phyloP scores from a whole-genome alignment of 2,329 filamentous ascomycete genomes.

The Aspergillus pseudoviridinutans region DNA sequence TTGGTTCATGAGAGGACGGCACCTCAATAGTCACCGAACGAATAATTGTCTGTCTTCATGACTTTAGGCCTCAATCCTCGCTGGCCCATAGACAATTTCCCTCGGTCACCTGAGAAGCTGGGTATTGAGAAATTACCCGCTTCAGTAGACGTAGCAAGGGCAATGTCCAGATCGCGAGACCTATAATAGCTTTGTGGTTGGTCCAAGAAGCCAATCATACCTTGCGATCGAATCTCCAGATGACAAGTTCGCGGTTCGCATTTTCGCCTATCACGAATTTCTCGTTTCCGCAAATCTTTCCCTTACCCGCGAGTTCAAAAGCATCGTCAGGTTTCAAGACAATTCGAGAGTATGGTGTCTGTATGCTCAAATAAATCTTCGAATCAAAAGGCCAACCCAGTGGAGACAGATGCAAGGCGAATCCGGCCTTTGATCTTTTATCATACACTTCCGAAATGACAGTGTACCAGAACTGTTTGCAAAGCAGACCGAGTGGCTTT shows the following conservation, averaged over 20 bases:
- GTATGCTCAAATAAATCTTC: slow-evolving; percentile 27
- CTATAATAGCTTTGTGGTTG: background rate
- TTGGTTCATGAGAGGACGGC: too few species aligned
- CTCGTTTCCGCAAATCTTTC: slow-evolving; percentile 57
- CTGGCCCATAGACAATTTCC: too few species aligned
- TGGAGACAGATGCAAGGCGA: slow-evolving; percentile 33
- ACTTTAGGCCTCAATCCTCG: too few species aligned
- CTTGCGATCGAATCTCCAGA: slow-evolving; percentile 49
- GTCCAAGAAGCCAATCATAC: background rate
- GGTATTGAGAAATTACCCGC: too few species aligned
- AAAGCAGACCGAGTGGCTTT: slow-evolving; percentile 22
- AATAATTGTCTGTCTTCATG: too few species aligned
- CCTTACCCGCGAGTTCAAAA: slow-evolving; percentile 49
- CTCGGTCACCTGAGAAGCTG: too few species aligned
- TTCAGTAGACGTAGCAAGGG: too few species aligned
- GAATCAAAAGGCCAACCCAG: slow-evolving; percentile 23
- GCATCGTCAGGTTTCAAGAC: slow-evolving; percentile 37
- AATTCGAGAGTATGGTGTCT: slow-evolving; percentile 19
- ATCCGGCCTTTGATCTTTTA: slow-evolving; percentile 27
- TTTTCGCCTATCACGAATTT: slow-evolving; percentile 61
- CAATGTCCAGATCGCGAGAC: too few species aligned
- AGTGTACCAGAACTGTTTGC: slow-evolving; percentile 31
- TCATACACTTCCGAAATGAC: slow-evolving; percentile 37
- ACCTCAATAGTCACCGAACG: too few species aligned
- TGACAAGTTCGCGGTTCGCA: slow-evolving; percentile 46